Base-by-base conservation (phyloP, 1,139 yeast species). In the Candida anutae region DNA sequence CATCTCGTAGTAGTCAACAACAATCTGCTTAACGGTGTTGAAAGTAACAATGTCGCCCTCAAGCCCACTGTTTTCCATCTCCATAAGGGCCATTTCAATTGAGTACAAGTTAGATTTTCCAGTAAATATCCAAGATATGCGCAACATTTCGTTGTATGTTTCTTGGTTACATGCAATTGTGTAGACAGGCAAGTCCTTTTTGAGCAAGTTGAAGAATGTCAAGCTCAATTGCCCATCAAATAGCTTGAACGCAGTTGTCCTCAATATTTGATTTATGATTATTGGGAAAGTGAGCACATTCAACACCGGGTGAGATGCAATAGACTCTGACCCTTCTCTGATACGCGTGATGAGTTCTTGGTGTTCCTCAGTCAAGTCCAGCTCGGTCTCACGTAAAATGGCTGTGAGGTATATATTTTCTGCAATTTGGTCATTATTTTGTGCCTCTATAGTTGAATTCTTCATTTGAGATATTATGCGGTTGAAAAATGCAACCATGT, bases 41-140 rank as follows among this genome's bases (percentile, higher is more conserved):
- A 55, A 58, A 1, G 72, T 65, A 12, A 37, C 35, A 11, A 48
- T 20, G 33, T 65, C 61, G 2, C 71, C 71, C 12, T 38, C 32
- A 33, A 60, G 62, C 14, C 72, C 72, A 35, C 60, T 58, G 33
- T 61, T 59, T 22, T 47, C 39, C 72, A 65, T 65, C 38, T 64
- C 70, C 23, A 48, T 45, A 21, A 43, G 45, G 0, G 50, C 38
- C 35, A 49, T 51, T 38, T 63, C 70, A 21, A 65, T 46, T 12
- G 52, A 55, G 34, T 54, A 53, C 21, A 65, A 43, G 29, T 53
- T 55, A 13, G 58, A 40, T 36, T 59, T 61, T 5, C 70, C 70
- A 26, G 46, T 43, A 38, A 45, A 63, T 1, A 63, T 43, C 69
- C 70, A 63, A 22, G 48, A 42, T n/a, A 53, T 44, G 30, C 55